phyloP scores from a whole-genome alignment of 2,329 filamentous ascomycete species.

The Ascomycota sp. region DNA sequence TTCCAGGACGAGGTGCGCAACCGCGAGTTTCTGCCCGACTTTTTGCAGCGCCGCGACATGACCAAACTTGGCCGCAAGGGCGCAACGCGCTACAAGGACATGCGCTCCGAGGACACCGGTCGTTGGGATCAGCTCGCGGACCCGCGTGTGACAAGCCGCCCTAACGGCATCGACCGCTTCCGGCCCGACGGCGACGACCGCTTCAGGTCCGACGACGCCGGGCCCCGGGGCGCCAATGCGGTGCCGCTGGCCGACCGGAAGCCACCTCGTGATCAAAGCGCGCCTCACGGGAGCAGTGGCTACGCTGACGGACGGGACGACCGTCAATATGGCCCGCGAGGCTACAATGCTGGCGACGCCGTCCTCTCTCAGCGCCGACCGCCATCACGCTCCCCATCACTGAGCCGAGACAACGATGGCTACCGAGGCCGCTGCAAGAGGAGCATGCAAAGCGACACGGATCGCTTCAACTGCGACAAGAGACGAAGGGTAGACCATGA shows the following conservation, averaged over 20 bases:
- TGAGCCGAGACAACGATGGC: conserved; percentile 22
- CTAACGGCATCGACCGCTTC: no score
- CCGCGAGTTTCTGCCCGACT: conserved; percentile 68
- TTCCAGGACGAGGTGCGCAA: conserved; percentile 72
- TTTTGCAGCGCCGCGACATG: conserved; percentile 83
- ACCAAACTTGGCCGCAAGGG: conserved; percentile 87
- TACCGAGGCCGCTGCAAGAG: conserved; percentile 32
- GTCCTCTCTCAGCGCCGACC: no score
- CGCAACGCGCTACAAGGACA: conserved; percentile 71
- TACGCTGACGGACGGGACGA: neutral
- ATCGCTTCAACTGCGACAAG: conserved; percentile 37
- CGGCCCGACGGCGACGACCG: conserved; percentile 36
- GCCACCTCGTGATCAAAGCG: conserved; percentile 2
- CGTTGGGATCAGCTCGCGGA: conserved; percentile 51
- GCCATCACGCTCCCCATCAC: conserved; percentile 27
- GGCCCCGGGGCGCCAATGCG: conserved; percentile 46
- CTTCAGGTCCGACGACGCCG: conserved; percentile 43
- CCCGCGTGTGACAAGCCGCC: no score
- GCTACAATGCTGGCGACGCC: no score
- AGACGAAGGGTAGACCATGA: conserved; percentile 30
- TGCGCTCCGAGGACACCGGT: conserved; percentile 80
- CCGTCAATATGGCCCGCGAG: no score
- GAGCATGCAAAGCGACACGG: conserved; percentile 32
- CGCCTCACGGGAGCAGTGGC: neutral
- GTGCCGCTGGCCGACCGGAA: conserved; percentile 38